Evolutionary conservation across 2,329 filamentous ascomycete species (phyloP).

Genomic region (Talaromyces islandicus): DNA sequence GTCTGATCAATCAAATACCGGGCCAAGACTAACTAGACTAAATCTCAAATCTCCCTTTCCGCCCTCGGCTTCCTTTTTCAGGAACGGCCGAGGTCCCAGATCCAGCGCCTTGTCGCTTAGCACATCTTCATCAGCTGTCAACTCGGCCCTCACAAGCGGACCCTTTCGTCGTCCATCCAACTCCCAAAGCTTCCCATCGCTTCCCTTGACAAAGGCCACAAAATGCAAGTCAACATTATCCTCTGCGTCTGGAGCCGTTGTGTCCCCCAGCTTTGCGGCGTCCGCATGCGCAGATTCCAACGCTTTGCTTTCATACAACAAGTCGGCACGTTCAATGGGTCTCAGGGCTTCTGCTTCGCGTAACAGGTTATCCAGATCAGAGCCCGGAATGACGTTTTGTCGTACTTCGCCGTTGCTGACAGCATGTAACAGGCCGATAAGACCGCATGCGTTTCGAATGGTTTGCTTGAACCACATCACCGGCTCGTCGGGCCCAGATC

Average conservation of each 20-base stretch:
- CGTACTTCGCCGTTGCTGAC: constrained; percentile 69
- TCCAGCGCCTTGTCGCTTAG: constrained; percentile 69
- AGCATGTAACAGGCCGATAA: constrained; percentile 83
- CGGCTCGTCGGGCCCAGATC: constrained; percentile 62
- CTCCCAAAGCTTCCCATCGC: constrained; percentile 70
- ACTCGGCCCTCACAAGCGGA: constrained; percentile 60
- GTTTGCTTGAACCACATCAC: constrained; percentile 95
- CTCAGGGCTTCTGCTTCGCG: constrained; percentile 63
- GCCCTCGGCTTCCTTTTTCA: constrained; percentile 52
- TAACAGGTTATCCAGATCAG: constrained; percentile 53
- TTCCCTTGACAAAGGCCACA: constrained; percentile 82
- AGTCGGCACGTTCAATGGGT: constrained; percentile 59
- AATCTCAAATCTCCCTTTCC: constrained; percentile 55
- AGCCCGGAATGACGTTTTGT: constrained; percentile 51
- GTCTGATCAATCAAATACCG: constrained; percentile 41
- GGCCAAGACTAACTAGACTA: constrained; percentile 56
- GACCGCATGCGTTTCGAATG: constrained; percentile 85
- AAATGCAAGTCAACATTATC: constrained; percentile 90
- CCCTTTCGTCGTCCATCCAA: constrained; percentile 70
- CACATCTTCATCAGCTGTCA: constrained; percentile 61
- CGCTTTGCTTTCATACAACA: constrained; percentile 70
- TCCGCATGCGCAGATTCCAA: constrained; percentile 73
- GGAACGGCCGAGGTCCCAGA: constrained; percentile 59
- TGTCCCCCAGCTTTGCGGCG: constrained; percentile 73
- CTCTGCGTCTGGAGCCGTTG: constrained; percentile 68